Base-by-base conservation (phyloP, 257 asterid genomes). In the Marsdenia floribunda region DNA sequence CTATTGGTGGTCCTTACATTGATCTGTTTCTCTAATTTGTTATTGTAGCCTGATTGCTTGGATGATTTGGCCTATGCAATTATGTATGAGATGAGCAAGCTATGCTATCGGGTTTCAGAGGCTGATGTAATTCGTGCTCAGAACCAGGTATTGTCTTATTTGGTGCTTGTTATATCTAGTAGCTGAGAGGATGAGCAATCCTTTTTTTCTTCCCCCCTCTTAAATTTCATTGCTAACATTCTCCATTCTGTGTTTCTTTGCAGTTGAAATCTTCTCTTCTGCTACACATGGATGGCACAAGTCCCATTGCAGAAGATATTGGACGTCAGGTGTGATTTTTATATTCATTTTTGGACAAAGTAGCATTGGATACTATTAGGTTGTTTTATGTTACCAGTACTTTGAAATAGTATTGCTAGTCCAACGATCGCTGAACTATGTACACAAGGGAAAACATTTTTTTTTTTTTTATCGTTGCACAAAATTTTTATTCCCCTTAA, bases 271-370 rank as follows among this genome's bases (percentile, higher is more conserved):
- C 99, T 68, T 87, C 96, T 69, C 82, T 95, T 75, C 82, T 95
- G 77, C 96, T 95, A 73, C 98, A 95, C 87, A 83, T 95, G 61
- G 99, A 95, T 80, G 99, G 98, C 79, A 88, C 97, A 72, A 92
- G 96, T 76, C 96, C 96, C 60, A 80, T 88, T 73, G 96, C 96
- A 54, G 99, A 95, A 84, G 99, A 95, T 82, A 92, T 95, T 73
- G 99, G 99, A n/a, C 96, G 99, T 21, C 98, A 95, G 99, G 99
- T 95, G 83, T 58, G 75, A 18, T 78, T 63, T 53, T 54, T 59
- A 35, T 64, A 49, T 73, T 69, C 40, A 26, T 59, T 10, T 59
- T 59, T 15, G 18, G 19, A 24, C 24, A 12, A 7, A 63, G 22
- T 35, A 15, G 47, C 24, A 16, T 16, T 9, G 7, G 24, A 15